Percentiles rank a stretch among this genome's conserved stretches.
phyloP scores from a whole-genome alignment of 805 yeast genomes.

The Barnettozyma botsteinii region DNA sequence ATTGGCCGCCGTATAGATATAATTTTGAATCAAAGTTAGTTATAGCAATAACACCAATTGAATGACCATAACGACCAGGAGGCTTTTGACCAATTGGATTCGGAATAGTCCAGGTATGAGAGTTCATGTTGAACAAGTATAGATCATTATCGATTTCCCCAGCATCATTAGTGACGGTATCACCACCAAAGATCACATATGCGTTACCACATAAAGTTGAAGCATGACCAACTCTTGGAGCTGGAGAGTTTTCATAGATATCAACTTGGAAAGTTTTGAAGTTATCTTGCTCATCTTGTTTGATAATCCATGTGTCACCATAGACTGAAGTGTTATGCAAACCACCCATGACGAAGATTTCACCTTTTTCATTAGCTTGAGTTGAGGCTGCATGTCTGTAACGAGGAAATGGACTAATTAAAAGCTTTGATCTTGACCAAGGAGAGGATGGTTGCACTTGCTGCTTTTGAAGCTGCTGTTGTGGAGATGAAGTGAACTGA shows the following conservation, averaged over 20 bases:
- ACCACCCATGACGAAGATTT: slow-evolving; percentile 90
- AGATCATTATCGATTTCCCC: slow-evolving; percentile 85
- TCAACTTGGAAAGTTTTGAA: slow-evolving; percentile 50
- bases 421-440: slow-evolving; percentile 60
- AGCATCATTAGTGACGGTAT: slow-evolving; percentile 72
- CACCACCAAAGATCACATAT: slow-evolving; percentile 93
- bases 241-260: slow-evolving; percentile 75
- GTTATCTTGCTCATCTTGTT: slow-evolving; percentile 33
- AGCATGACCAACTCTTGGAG: slow-evolving; percentile 96
- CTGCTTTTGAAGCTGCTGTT: slow-evolving; percentile 22
- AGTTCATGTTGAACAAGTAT: slow-evolving; percentile 76
- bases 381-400: slow-evolving; percentile 87
- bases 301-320: slow-evolving; percentile 92
- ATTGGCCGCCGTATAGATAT: slow-evolving; percentile 92
- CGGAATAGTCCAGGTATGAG: slow-evolving; percentile 76
- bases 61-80: slow-evolving; percentile 90
- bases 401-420: slow-evolving; percentile 86
- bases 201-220: slow-evolving; percentile 91
- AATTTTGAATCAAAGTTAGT: slow-evolving; percentile 53
- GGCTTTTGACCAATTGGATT: slow-evolving; percentile 74
- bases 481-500: slow-evolving; percentile 12
- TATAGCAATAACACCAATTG: slow-evolving; percentile 68
- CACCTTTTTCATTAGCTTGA: slow-evolving; percentile 70
- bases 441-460: slow-evolving; percentile 33
- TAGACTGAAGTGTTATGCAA: slow-evolving; percentile 85